Evolutionary conservation across 208 protist genomes (phyloP).

Genomic region (Acanthamoeba healyi): DNA sequence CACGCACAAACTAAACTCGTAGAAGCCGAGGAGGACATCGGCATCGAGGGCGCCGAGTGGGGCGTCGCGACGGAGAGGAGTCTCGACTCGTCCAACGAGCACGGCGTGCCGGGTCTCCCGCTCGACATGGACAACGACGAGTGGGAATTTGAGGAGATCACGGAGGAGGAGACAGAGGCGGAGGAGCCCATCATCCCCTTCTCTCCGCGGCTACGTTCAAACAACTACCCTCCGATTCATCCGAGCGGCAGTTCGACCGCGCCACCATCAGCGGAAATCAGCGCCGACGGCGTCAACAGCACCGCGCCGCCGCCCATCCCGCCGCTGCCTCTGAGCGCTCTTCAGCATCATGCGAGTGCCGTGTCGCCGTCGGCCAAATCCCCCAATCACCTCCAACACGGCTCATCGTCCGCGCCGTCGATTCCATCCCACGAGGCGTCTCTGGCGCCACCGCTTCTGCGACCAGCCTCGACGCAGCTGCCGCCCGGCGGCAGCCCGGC

Average conservation of each 20-base stretch:
- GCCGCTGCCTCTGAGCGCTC: not conserved
- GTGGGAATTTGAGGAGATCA: constrained; percentile 61
- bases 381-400: not conserved
- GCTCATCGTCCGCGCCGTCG: not conserved
- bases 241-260: not conserved
- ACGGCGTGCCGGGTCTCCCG: not conserved
- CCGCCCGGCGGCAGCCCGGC: not conserved
- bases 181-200: not conserved
- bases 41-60: constrained; percentile 64
- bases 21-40: constrained; percentile 40
- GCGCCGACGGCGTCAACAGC: not conserved
- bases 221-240: not conserved
- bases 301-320: not conserved
- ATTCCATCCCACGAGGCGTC: not conserved
- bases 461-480: constrained; percentile 1
- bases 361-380: no score
- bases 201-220: not conserved
- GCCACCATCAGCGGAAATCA: no score
- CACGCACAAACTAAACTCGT: no score
- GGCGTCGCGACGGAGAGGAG: not conserved
- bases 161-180: constrained; percentile 23
- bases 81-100: not conserved
- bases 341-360: not conserved
- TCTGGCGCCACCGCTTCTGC: not conserved
- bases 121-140: constrained; percentile 48